Evolutionary conservation across 352 stramenopile species (phyloP).

Genomic region (Phytopythium aichiense): DNA sequence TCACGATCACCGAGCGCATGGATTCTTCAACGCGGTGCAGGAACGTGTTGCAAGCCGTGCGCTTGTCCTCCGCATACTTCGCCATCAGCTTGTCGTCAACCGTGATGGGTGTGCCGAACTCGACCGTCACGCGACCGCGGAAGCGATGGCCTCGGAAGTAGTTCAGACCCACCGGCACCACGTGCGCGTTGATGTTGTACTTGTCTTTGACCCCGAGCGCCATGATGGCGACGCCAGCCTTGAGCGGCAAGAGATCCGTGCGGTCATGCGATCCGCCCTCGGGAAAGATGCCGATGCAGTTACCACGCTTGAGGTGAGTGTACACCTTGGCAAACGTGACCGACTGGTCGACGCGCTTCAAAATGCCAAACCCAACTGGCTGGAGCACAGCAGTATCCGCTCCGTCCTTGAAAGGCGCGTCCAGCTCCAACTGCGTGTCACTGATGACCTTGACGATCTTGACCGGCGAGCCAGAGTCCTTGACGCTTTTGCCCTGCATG

Average conservation of each 20-base stretch:
- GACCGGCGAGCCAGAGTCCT: constrained; percentile 78
- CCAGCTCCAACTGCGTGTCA: constrained; percentile 81
- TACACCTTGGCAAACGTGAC: constrained; percentile 93
- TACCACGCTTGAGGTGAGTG: constrained; percentile 82
- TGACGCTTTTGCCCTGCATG: constrained; percentile 68
- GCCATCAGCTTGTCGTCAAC: constrained; percentile 85
- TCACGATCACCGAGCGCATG: constrained; percentile 94
- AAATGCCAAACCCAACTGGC: constrained; percentile 69
- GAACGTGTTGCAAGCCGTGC: constrained; percentile 76
- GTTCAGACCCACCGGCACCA: constrained; percentile 97
- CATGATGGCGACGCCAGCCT: constrained; percentile 98
- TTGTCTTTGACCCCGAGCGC: constrained; percentile 95
- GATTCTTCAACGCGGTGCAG: constrained; percentile 77
- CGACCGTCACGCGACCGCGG: constrained; percentile 94
- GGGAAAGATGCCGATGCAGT: constrained; percentile 97
- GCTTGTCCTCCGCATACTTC: constrained; percentile 85
- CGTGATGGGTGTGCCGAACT: constrained; percentile 93
- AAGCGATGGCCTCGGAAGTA: constrained; percentile 98
- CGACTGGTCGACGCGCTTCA: constrained; percentile 91
- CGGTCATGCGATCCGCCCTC: constrained; percentile 97
- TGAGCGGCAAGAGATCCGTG: constrained; percentile 96
- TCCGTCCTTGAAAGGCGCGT: constrained; percentile 35
- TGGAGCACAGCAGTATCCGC: constrained; percentile 35
- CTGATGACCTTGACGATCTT: constrained; percentile 82
- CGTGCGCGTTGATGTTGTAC: constrained; percentile 94